Evolutionary conservation across 2,329 filamentous ascomycete species (phyloP), one percentile per base, ranked within the genome.

Genomic region (Neoscytalidium dimidiatum): DNA sequence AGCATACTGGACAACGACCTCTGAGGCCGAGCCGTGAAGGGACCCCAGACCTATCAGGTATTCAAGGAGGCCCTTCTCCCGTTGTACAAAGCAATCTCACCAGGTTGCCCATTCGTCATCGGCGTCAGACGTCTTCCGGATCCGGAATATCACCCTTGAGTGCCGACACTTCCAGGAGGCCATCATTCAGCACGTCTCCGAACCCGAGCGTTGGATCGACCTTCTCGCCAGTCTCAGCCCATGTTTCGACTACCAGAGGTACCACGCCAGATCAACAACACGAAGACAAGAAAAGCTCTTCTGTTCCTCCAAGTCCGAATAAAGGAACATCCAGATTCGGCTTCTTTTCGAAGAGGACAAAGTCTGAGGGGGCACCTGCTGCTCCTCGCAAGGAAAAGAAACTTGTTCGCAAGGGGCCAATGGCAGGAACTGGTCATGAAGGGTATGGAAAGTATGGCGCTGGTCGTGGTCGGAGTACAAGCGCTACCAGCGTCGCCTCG

Each of bases 401-500:
- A 7, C 67, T 81, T 26, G 69, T 69, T 1, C 71, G 90, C 29
- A 94, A 92, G 76, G 94, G 94, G 0, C 94, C 94, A 23, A 87
- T 86, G 17, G 94, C 94, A 44, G 94, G 94, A n/a, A 98, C 94
- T 41, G 94, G 94, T 0, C 93, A 98, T 72, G 94, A 98, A 79
- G 90, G 90, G 1, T 94, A 94, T 71, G 90, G 90, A 0, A 85
- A 85, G 64, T 82, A 92, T 64, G 87, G 88, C 2, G 80, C 83
- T 4, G 71, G 81, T 31, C 85, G 88, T 65, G 85, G 89, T 31
- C 85, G 90, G 62, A 92, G 88, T 71, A 86, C 84, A 66, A 89
- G 86, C 71, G 79, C 82, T 21, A 79, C 83, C 7, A 85, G 82
- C 66, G 69, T 80, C 26, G 74, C 76, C 2, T 81, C 80, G n/a